Base-by-base conservation (phyloP, 176 grass and related monocot genomes). In the Lolium rigidum region DNA sequence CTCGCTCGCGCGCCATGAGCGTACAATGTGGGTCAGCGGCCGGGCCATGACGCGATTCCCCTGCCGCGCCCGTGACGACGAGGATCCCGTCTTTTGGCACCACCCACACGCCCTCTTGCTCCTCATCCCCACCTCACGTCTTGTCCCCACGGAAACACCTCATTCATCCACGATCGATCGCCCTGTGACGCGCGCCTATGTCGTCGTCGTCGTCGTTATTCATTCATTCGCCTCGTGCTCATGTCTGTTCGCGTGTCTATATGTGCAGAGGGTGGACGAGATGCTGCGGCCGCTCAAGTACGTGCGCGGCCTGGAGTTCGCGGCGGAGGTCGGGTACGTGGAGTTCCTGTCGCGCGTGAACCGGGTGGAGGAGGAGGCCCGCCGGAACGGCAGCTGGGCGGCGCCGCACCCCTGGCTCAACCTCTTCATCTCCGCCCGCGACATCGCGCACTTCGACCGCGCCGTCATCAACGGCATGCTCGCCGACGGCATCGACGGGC, bases 361-460 rank as follows among this genome's bases (percentile, higher is more conserved):
- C 80, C 72, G 65, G 7, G 97, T 79, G 21, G 97, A 99, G 86
- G 87, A 91, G 78, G 90, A 91, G 87, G 97, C 97, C 1, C 94
- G 90, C 4, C 92, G 92, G 10, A 94, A 85, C 79, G 97, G 97
- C 48, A 96, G 88, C 78, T 99, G 97, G 97, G 84, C 73, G 1
- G 72, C 88, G 65, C 92, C 97, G 14, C 97, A 99, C 92, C 97
- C 97, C 5, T 99, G 97, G 97, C 90, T 99, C 75, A 99, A 99
- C 90, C 66, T 99, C 60, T 90, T 99, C 88, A 66, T 99, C 80
- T 83, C 94, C 18, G 82, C 94, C 2, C 86, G 77, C 5, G 80
- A 96, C 84, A 90, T 99, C 65, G 58, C 62, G 20, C 92, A 26
- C 21, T 97, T 99, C 85, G 89, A 96, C 62, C 80, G 72, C 41